Conservation (phyloP, 306 rosid species). For the Castanea mollissima region DNA sequence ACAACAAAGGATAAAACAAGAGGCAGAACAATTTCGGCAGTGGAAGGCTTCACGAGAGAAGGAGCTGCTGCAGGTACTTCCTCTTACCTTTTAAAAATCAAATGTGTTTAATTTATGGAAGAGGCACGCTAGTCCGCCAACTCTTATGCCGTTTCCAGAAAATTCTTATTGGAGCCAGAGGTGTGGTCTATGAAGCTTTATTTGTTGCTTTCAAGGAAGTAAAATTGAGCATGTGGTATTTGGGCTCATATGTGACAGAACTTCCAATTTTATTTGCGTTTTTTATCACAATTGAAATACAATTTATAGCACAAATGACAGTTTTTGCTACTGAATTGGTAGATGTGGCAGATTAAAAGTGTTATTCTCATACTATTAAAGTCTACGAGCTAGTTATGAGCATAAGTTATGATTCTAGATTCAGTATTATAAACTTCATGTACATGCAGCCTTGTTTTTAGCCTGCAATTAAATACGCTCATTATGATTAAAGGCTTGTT, state of each 20-base stretch:
- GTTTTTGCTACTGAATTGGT: neutral
- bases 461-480: neutral
- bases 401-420: neutral
- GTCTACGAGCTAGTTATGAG: neutral
- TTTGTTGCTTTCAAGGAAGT: neutral
- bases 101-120: slow-evolving; percentile 2
- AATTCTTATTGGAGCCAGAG: neutral
- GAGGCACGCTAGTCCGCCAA: slow-evolving; percentile 11
- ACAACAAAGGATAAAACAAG: slow-evolving; percentile 97
- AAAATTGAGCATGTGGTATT: neutral
- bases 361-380: neutral
- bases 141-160: slow-evolving; percentile 1
- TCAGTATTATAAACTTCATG: neutral
- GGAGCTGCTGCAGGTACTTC: slow-evolving; percentile 86
- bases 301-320: neutral
- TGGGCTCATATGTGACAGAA: neutral
- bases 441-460: neutral
- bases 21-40: slow-evolving; percentile 98
- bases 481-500: neutral
- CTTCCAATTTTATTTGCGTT: neutral
- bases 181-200: neutral
- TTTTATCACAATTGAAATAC: neutral
- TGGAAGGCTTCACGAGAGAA: slow-evolving; percentile 99
- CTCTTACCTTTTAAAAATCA: slow-evolving; percentile 9
- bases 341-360: neutral